Percentiles rank a stretch among this genome's conserved stretches.
Evolutionary conservation across 2,329 filamentous ascomycete genomes (phyloP).

Genomic region (Tolypocladium album): DNA sequence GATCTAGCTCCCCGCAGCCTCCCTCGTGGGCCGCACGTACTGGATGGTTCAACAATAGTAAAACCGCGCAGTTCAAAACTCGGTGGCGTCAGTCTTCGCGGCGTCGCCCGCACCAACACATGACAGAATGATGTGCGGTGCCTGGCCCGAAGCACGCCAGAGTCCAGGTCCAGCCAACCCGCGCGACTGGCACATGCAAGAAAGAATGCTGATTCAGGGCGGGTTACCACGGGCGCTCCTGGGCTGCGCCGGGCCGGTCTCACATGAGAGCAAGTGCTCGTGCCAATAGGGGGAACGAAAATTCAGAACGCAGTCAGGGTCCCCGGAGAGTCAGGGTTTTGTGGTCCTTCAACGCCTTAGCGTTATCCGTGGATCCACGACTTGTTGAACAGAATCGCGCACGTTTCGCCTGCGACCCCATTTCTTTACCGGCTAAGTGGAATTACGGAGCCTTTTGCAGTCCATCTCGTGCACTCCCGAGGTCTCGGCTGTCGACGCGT

Average conservation of each 20-base stretch:
- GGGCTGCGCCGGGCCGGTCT: not conserved
- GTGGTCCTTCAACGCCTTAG: not conserved
- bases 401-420: not conserved
- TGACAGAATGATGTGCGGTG: not conserved
- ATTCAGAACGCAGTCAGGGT: not conserved
- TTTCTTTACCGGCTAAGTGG: not conserved
- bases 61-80: not conserved
- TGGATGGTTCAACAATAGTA: too few species aligned
- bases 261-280: not conserved
- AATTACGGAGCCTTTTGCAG: not conserved
- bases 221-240: not conserved
- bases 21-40: too few species aligned
- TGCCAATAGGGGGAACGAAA: not conserved
- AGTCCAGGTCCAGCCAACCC: not conserved
- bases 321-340: not conserved
- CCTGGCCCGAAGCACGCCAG: not conserved
- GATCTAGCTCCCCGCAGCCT: too few species aligned
- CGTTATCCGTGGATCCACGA: not conserved
- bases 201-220: too few species aligned
- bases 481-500: not conserved
- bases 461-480: not conserved
- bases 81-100: not conserved
- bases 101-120: not conserved
- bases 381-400: not conserved
- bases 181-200: too few species aligned